A percentile compares a stretch with the other conserved stretches of the same genome.
These are phyloP conservation scores for Cercospora nicotianae DNA, from an alignment of 2,329 filamentous ascomycete species.

Conservation along the genomic window DNA sequence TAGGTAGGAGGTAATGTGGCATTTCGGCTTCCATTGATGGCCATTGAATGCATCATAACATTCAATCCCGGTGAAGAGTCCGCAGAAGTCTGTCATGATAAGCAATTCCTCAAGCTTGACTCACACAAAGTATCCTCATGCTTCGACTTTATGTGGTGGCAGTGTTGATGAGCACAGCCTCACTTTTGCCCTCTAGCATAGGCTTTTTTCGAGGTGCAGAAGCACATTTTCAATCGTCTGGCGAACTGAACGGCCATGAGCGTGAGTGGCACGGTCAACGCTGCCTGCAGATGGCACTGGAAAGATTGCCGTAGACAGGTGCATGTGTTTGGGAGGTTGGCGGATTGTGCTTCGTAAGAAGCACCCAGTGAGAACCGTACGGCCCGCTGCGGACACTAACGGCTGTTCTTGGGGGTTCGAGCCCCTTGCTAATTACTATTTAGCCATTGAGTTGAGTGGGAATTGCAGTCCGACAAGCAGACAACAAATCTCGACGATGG, in stretches of 20 bases:
- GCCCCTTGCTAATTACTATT: background rate
- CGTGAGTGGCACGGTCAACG: background rate
- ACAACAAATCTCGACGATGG: background rate
- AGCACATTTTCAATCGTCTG: background rate
- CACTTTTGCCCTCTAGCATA: background rate
- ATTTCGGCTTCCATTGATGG: background rate
- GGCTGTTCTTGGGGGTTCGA: background rate
- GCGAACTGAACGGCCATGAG: background rate
- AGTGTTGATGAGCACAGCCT: background rate
- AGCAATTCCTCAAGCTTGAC: background rate
- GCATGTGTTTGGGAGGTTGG: background rate
- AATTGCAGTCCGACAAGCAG: background rate
- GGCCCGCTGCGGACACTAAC: background rate
- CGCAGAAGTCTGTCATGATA: background rate
- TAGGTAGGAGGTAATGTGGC: slow-evolving; percentile 7
- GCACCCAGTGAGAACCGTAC: background rate
- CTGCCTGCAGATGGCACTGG: background rate
- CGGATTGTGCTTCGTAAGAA: background rate
- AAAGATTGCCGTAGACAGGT: background rate
- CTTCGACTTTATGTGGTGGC: background rate
- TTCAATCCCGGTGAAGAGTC: background rate
- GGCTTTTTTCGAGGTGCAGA: background rate
- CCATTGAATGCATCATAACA: background rate
- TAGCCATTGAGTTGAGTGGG: background rate
- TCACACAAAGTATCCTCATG: background rate